A percentile compares a stretch with the other conserved stretches of the same genome.
These are phyloP conservation scores for Ustilago curta DNA, from an alignment of 1,284 basidiomycete genomes.

Conservation along the genomic window DNA sequence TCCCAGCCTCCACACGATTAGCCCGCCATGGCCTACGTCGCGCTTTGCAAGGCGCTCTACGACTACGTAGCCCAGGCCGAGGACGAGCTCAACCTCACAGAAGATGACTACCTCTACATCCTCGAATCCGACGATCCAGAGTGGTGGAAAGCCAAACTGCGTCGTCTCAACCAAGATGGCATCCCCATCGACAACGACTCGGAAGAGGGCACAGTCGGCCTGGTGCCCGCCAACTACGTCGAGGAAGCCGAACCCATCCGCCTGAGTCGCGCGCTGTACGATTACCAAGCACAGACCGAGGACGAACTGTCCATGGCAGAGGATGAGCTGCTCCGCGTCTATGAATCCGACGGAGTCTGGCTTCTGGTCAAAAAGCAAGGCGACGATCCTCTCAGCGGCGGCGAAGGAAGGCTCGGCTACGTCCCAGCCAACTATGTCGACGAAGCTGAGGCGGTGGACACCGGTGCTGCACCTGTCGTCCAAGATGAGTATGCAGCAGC, in stretches of 20 bases:
- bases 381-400: slow-evolving; percentile 52
- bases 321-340: slow-evolving; percentile 63
- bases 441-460: slow-evolving; percentile 60
- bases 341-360: slow-evolving; percentile 65
- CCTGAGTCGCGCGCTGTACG: slow-evolving; percentile 64
- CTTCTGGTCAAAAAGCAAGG: slow-evolving; percentile 66
- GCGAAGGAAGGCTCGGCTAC: slow-evolving; percentile 59
- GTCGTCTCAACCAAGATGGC: slow-evolving; percentile 45
- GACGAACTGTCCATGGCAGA: slow-evolving; percentile 66
- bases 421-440: slow-evolving; percentile 69
- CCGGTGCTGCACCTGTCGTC: slow-evolving; percentile 47
- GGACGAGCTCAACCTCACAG: slow-evolving; percentile 65
- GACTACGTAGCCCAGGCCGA: slow-evolving; percentile 67
- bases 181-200: slow-evolving; percentile 36
- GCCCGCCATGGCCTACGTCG: slow-evolving; percentile 65
- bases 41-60: slow-evolving; percentile 66
- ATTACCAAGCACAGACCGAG: slow-evolving; percentile 64
- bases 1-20: not conserved
- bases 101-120: slow-evolving; percentile 67
- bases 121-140: slow-evolving; percentile 66
- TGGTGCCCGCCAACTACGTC: slow-evolving; percentile 68
- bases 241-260: slow-evolving; percentile 64
- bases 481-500: slow-evolving; percentile 35
- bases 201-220: slow-evolving; percentile 53
- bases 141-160: slow-evolving; percentile 67